A percentile compares a stretch with the other conserved stretches of the same genome.
Evolutionary conservation across 1,139 yeast genomes (phyloP).

Genomic region (Eremothecium cymbalariae): DNA sequence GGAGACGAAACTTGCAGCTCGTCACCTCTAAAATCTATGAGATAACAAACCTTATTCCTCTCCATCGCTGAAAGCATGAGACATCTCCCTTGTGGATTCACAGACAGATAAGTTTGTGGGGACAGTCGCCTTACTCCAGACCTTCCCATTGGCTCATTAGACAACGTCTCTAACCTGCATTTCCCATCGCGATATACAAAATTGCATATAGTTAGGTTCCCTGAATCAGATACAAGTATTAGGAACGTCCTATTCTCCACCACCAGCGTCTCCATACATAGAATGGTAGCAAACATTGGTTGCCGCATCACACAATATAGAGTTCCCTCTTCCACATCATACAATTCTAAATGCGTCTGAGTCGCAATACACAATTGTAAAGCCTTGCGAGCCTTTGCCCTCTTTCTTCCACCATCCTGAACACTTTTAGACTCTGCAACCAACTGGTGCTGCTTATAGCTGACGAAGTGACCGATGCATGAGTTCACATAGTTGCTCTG

Average conservation of each 20-base stretch:
- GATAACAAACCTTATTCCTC: slow-evolving; percentile 59
- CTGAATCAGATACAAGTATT: slow-evolving; percentile 76
- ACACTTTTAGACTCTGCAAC: slow-evolving; percentile 37
- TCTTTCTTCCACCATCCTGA: slow-evolving; percentile 41
- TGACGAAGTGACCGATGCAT: slow-evolving; percentile 61
- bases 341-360: slow-evolving; percentile 27
- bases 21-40: slow-evolving; percentile 41
- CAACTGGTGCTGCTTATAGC: slow-evolving; percentile 56
- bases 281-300: slow-evolving; percentile 52
- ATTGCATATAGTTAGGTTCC: slow-evolving; percentile 54
- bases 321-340: slow-evolving; percentile 48
- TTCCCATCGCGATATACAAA: slow-evolving; percentile 34
- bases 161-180: slow-evolving; percentile 41
- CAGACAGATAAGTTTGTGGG: slow-evolving; percentile 70
- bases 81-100: slow-evolving; percentile 70
- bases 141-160: slow-evolving; percentile 64
- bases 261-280: slow-evolving; percentile 45
- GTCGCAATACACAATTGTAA: slow-evolving; percentile 28
- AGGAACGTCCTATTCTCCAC: slow-evolving; percentile 47
- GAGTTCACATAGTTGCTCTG: slow-evolving; percentile 49
- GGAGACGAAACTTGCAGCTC: slow-evolving; percentile 58
- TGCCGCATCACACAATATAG: slow-evolving; percentile 39
- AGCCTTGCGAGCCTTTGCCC: slow-evolving; percentile 36
- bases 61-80: slow-evolving; percentile 66
- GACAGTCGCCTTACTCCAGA: slow-evolving; percentile 66